phyloP scores from a whole-genome alignment of 2,329 filamentous ascomycete species.

The Niveomyces coronatus region DNA sequence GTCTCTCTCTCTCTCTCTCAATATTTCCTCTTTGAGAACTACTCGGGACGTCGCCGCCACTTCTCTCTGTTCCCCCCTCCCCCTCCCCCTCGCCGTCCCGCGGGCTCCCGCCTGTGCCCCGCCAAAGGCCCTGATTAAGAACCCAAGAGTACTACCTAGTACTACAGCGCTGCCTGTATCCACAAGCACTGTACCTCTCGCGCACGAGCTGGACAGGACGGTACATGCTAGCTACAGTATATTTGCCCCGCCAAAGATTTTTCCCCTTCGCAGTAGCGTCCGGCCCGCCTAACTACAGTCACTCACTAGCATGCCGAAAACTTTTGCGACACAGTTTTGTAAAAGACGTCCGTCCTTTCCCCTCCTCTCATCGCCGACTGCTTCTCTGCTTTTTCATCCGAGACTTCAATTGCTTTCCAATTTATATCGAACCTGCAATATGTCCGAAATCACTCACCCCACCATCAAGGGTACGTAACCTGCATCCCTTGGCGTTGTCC shows the following conservation, averaged over 20 bases:
- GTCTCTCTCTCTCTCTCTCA: too few relatives aligned
- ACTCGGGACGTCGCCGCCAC: neutral
- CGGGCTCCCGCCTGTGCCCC: slow-evolving; percentile 5
- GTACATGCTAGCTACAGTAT: too few relatives aligned
- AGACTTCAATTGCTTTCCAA: slow-evolving; percentile 1
- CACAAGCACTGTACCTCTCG: too few relatives aligned
- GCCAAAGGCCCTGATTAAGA: slow-evolving; percentile 1
- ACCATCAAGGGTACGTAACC: slow-evolving; percentile 51
- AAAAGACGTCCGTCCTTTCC: slow-evolving; percentile 6
- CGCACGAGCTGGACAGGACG: too few relatives aligned
- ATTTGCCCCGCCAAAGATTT: too few relatives aligned
- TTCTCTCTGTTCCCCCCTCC: too few relatives aligned
- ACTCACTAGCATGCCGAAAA: slow-evolving; percentile 9
- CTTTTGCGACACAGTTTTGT: slow-evolving; percentile 6
- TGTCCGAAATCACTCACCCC: slow-evolving; percentile 45
- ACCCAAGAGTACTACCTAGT: too few relatives aligned
- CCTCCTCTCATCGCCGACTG: slow-evolving; percentile 8
- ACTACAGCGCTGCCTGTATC: too few relatives aligned
- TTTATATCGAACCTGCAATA: slow-evolving; percentile 20
- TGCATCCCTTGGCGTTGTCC: too few relatives aligned
- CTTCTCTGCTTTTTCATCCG: neutral
- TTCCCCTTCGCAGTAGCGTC: neutral
- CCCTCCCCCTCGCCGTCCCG: too few relatives aligned
- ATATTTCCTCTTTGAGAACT: slow-evolving; percentile 6
- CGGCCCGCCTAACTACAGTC: neutral